Evolutionary conservation across 768 basidiomycete genomes (phyloP).

Genomic region (Termitomyces sp.): DNA sequence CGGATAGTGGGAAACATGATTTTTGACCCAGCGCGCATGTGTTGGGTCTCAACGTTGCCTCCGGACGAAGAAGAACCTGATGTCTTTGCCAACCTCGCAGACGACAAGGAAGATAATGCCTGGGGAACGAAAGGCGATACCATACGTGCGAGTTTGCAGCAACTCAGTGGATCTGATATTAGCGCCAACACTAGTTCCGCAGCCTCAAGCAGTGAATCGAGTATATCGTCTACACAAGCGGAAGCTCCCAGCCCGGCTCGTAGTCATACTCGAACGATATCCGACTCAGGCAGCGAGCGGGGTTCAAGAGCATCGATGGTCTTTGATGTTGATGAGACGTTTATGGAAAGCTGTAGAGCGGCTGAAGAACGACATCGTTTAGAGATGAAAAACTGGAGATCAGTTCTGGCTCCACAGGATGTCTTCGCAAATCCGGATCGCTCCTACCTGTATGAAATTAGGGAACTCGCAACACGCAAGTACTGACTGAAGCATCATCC

Average conservation of each 20-base stretch:
- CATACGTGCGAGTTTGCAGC: slow-evolving; percentile 58
- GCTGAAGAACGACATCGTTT: slow-evolving; percentile 80
- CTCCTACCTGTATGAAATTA: slow-evolving; percentile 72
- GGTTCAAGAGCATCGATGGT: slow-evolving; percentile 78
- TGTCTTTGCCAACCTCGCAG: slow-evolving; percentile 89
- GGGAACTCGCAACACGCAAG: slow-evolving; percentile 80
- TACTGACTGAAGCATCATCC: slow-evolving; percentile 40
- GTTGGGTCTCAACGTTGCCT: slow-evolving; percentile 84
- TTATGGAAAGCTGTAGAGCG: slow-evolving; percentile 62
- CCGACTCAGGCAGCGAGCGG: slow-evolving; percentile 75
- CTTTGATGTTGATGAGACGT: slow-evolving; percentile 70
- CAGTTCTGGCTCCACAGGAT: slow-evolving; percentile 30
- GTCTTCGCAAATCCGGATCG: slow-evolving; percentile 47
- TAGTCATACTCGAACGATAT: slow-evolving; percentile 60
- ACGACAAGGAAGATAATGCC: slow-evolving; percentile 79
- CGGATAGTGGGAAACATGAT: slow-evolving; percentile 97
- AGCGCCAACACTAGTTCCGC: slow-evolving; percentile 26
- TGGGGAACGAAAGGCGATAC: slow-evolving; percentile 78
- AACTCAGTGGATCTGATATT: slow-evolving; percentile 25
- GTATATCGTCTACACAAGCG: slow-evolving; percentile 21
- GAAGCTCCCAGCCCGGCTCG: slow-evolving; percentile 57
- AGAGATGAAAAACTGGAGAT: slow-evolving; percentile 83
- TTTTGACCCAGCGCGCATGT: slow-evolving; percentile 92
- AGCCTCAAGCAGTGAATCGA: slow-evolving; percentile 18
- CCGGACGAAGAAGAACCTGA: slow-evolving; percentile 93